Evolutionary conservation across 2,329 filamentous ascomycete genomes (phyloP).

Genomic region (Calonectria pseudoreteaudii): DNA sequence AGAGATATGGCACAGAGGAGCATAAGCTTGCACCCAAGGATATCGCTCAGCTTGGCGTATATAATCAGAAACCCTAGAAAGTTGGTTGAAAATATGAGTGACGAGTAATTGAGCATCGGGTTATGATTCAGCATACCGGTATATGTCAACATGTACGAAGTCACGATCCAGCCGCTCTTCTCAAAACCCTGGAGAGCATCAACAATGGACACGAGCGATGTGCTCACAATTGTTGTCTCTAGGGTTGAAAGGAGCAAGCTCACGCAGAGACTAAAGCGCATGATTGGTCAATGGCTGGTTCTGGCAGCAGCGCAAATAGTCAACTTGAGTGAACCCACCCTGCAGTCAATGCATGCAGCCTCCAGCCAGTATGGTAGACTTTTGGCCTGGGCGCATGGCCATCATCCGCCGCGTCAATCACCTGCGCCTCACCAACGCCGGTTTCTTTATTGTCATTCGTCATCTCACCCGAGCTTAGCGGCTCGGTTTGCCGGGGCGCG

Average conservation of each 20-base stretch:
- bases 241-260: conserved; percentile 54
- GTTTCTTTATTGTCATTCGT: too few species aligned
- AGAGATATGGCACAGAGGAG: conserved; percentile 18
- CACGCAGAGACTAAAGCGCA: neutral
- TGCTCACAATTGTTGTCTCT: conserved; percentile 64
- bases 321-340: neutral
- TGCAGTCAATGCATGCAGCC: conserved; percentile 4
- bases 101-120: accelerated
- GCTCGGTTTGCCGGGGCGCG: neutral
- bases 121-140: conserved; percentile 47
- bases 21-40: conserved; percentile 31
- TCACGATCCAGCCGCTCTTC: conserved; percentile 59
- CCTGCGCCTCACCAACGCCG: neutral
- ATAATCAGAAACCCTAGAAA: conserved; percentile 29
- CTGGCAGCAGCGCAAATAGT: neutral
- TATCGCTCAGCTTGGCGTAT: conserved; percentile 31
- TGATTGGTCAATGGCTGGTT: neutral
- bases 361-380: conserved; percentile 12
- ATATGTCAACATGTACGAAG: conserved; percentile 61
- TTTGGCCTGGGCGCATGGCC: neutral
- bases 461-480: neutral
- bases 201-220: conserved; percentile 59
- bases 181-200: conserved; percentile 51
- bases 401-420: neutral
- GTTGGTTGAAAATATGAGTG: neutral